A percentile compares a stretch with the other conserved stretches of the same genome.
phyloP scores from a whole-genome alignment of 495 filamentous ascomycete genomes.

The Hypomontagnella monticulosa region DNA sequence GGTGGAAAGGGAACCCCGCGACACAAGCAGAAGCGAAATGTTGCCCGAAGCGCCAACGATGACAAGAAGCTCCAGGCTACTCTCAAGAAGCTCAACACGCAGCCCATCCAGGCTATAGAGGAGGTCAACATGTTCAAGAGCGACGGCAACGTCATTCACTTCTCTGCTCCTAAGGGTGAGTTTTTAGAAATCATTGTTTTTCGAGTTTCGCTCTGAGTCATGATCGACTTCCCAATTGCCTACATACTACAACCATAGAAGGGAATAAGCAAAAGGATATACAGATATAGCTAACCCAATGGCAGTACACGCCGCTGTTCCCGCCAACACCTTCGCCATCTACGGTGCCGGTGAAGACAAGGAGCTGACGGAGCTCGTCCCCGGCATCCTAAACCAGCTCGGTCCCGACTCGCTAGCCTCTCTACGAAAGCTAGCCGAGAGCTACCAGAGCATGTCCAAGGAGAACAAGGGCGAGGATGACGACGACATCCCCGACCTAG shows the following conservation, averaged over 20 bases:
- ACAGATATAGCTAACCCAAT: background rate
- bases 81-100: slow-evolving; percentile 94
- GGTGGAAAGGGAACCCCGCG: slow-evolving; percentile 97
- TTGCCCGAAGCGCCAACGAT: slow-evolving; percentile 87
- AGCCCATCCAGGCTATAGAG: slow-evolving; percentile 98
- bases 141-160: slow-evolving; percentile 99
- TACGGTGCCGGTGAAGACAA: slow-evolving; percentile 99
- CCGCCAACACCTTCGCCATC: slow-evolving; percentile 97
- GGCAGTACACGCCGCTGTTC: slow-evolving; percentile 92
- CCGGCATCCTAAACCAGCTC: slow-evolving; percentile 99
- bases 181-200: slow-evolving; percentile 29
- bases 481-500: slow-evolving; percentile 94
- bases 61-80: slow-evolving; percentile 99
- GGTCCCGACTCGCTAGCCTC: slow-evolving; percentile 97
- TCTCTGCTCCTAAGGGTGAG: slow-evolving; percentile 93
- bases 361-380: slow-evolving; percentile 98
- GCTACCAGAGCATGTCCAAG: slow-evolving; percentile 99
- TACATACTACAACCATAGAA: background rate
- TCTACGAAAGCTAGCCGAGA: slow-evolving; percentile 97
- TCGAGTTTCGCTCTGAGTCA: background rate
- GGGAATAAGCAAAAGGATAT: background rate
- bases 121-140: slow-evolving; percentile 99
- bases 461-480: slow-evolving; percentile 83
- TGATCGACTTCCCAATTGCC: no score
- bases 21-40: slow-evolving; percentile 97